These are phyloP conservation scores for Hortiboletus rubellus DNA, from an alignment of 1,284 basidiomycete genomes.

Conservation along the genomic window DNA sequence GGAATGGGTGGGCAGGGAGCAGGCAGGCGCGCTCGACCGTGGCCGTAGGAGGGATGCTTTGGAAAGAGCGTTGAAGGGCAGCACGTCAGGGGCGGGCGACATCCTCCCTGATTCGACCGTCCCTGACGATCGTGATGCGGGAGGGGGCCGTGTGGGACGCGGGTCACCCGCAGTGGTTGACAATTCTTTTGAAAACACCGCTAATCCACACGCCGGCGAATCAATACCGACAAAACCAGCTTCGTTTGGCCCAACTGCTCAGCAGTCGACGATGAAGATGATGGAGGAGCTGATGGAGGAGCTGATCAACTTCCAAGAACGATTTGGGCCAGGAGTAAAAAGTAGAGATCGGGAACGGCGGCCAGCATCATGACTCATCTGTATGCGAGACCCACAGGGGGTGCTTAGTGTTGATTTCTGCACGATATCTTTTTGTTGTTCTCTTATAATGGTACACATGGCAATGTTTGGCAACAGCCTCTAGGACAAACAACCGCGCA, in stretches of 20 bases:
- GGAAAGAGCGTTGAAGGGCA: constrained; percentile 52
- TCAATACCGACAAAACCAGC: constrained; percentile 5
- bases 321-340: constrained; percentile 66
- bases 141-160: constrained; percentile 13
- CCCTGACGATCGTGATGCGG: constrained; percentile 20
- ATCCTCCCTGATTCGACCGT: constrained; percentile 6
- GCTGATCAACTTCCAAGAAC: constrained; percentile 83
- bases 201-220: constrained; percentile 9
- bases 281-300: constrained; percentile 90
- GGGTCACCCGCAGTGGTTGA: constrained; percentile 32
- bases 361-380: constrained; percentile 38
- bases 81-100: constrained; percentile 7
- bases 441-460: constrained; percentile 20
- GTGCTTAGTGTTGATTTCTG: constrained; percentile 15
- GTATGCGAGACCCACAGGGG: constrained; percentile 3
- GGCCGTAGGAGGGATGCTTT: constrained; percentile 67
- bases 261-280: constrained; percentile 63
- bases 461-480: constrained; percentile 32
- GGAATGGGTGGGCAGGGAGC: constrained; percentile 89
- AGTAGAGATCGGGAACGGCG: constrained; percentile 56
- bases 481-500: constrained; percentile 24
- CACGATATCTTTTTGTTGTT: constrained; percentile 12
- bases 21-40: constrained; percentile 74
- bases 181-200: constrained; percentile 2
- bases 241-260: constrained; percentile 7